A percentile compares a stretch with the other conserved stretches of the same genome.
These are phyloP conservation scores for Paulownia fortunei DNA, from an alignment of 257 asterid genomes.

Conservation along the genomic window DNA sequence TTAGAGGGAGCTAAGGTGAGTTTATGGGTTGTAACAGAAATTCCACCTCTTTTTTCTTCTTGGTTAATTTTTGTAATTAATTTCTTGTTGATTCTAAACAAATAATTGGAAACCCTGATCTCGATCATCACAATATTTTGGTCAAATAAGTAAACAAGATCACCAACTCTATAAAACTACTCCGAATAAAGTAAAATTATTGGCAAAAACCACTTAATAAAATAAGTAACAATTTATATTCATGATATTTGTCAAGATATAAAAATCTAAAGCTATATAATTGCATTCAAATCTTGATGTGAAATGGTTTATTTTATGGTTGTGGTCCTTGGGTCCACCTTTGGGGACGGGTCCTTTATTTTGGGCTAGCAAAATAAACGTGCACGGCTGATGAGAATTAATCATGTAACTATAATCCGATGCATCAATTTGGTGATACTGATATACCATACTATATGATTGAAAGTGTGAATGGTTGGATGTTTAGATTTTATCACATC, in stretches of 20 bases:
- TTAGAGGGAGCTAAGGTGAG: background rate
- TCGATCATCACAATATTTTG: no score
- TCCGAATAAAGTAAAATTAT: no score
- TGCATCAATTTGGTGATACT: background rate
- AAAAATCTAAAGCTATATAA: background rate
- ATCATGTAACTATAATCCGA: background rate
- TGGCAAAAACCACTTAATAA: background rate
- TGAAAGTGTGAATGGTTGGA: no score
- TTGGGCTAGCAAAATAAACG: background rate
- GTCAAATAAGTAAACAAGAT: no score
- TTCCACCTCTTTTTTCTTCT: no score
- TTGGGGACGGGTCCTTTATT: background rate
- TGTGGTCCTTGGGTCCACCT: slow-evolving; percentile 29
- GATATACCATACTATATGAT: background rate
- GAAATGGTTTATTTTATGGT: background rate
- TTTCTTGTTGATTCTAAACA: no score
- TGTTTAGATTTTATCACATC: background rate
- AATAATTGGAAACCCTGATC: no score
- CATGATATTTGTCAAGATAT: background rate
- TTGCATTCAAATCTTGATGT: background rate
- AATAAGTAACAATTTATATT: background rate
- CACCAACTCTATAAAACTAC: no score
- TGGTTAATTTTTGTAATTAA: no score
- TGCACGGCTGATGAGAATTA: background rate
- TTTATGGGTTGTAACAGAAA: background rate